Conservation (phyloP, 2,329 filamentous ascomycete species). For the Setomelanomma holmii region DNA sequence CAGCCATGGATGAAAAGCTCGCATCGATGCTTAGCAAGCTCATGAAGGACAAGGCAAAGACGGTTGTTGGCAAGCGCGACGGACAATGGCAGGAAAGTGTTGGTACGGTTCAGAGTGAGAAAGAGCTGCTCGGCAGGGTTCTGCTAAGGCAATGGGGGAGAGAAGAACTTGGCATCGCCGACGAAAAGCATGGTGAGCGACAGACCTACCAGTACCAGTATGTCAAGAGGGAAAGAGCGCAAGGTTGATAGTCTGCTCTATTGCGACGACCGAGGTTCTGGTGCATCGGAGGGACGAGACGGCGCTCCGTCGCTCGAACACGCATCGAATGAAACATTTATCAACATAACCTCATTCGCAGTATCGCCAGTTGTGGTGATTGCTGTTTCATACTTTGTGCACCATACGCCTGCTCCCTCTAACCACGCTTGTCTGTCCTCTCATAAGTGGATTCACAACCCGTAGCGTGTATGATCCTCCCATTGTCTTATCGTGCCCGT, state of each 20-base stretch:
- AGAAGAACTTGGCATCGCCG: conserved; percentile 40
- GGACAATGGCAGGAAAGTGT: conserved; percentile 43
- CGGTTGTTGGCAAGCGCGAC: conserved; percentile 39
- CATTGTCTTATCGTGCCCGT: too few relatives aligned
- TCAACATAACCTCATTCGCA: too few relatives aligned
- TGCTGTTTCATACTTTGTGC: too few relatives aligned
- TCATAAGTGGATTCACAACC: too few relatives aligned
- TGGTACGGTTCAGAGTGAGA: conserved; percentile 28
- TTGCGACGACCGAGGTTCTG: too few relatives aligned
- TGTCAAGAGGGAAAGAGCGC: conserved; percentile 16
- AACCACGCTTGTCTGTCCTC: too few relatives aligned
- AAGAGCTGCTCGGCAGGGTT: conserved; percentile 39
- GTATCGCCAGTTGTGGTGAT: too few relatives aligned
- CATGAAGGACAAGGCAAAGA: conserved; percentile 41
- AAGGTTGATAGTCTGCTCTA: background rate
- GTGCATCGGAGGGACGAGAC: too few relatives aligned
- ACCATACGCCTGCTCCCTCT: too few relatives aligned
- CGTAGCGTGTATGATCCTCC: too few relatives aligned
- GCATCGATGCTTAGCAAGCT: conserved; percentile 34
- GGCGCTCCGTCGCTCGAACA: too few relatives aligned
- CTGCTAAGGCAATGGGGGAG: conserved; percentile 47
- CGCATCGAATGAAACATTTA: too few relatives aligned
- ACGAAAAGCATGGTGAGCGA: conserved; percentile 25
- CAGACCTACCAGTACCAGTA: conserved; percentile 43
- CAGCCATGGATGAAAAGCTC: conserved; percentile 43